phyloP scores from a whole-genome alignment of 768 basidiomycete genomes.

The Tephrocybe sp. region DNA sequence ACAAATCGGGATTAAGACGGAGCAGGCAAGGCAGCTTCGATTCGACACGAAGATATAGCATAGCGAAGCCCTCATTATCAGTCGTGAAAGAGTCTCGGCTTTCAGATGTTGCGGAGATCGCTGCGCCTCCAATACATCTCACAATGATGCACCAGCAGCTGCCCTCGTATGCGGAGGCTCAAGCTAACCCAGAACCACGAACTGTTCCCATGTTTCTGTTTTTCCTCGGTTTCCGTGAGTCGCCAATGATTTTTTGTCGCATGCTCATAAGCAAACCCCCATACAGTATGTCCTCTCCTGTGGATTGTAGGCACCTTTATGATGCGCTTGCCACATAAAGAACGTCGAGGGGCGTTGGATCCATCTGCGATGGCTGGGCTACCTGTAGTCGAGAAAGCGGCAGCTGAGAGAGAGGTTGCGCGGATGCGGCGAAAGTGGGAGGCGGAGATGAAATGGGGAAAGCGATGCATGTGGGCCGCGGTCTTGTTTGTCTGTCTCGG shows the following conservation, averaged over 20 bases:
- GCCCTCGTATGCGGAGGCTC: not conserved
- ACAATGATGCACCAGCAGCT: not conserved
- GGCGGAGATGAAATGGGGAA: conserved; percentile 17
- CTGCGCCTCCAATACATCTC: not conserved
- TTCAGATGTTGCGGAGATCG: not conserved
- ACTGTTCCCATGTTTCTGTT: conserved; percentile 13
- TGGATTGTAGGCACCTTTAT: conserved; percentile 16
- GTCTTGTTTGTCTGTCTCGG: conserved; percentile 12
- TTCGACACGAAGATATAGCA: not conserved
- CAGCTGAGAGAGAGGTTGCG: conserved; percentile 10
- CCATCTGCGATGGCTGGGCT: conserved; percentile 8
- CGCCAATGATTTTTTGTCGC: not conserved
- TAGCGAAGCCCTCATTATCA: not conserved
- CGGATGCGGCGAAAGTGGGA: conserved; percentile 7
- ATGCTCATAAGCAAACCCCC: not conserved
- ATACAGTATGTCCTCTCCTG: conserved; percentile 13
- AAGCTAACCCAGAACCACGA: conserved; percentile 1
- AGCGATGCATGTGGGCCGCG: conserved; percentile 17
- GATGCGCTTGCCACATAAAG: conserved; percentile 9
- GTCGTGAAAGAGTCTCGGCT: not conserved
- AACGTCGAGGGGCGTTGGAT: conserved; percentile 6
- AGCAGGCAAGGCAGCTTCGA: not conserved
- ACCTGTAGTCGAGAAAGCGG: conserved; percentile 3
- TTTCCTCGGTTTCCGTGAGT: conserved; percentile 16
- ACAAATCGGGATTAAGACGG: not conserved